Evolutionary conservation across 192 early-diverging fungal species (phyloP).

Genomic region (Linderina pennispora): DNA sequence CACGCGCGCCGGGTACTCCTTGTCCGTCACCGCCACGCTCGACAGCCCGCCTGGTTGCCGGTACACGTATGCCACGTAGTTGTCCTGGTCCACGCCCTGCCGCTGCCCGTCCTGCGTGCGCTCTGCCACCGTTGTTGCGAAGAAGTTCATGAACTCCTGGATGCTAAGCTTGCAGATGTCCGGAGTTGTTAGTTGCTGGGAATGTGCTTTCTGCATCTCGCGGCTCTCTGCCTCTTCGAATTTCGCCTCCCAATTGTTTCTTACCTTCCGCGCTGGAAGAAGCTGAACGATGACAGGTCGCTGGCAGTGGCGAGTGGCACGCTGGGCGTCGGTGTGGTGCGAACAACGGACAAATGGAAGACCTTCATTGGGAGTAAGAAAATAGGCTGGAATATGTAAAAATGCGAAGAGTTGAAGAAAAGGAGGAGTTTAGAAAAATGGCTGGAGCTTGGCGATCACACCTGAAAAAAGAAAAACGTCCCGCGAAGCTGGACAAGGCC

Average conservation of each 20-base stretch:
- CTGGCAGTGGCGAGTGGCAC: slow-evolving; percentile 55
- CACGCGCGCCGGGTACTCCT: slow-evolving; percentile 83
- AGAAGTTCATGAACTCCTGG: slow-evolving; percentile 85
- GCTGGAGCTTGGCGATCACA: neutral
- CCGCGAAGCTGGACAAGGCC: no score
- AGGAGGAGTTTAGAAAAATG: neutral
- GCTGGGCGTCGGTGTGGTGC: slow-evolving; percentile 8
- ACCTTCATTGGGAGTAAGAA: slow-evolving; percentile 15
- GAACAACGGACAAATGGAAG: slow-evolving; percentile 29
- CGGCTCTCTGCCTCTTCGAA: no score
- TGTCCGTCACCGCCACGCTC: slow-evolving; percentile 73
- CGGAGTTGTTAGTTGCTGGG: neutral
- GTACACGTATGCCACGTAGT: slow-evolving; percentile 78
- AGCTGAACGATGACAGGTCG: slow-evolving; percentile 76
- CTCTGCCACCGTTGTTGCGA: slow-evolving; percentile 77
- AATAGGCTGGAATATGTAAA: neutral
- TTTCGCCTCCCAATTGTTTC: no score
- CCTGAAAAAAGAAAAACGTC: no score
- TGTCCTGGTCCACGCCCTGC: slow-evolving; percentile 73
- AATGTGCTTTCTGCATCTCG: neutral
- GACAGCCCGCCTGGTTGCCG: slow-evolving; percentile 64
- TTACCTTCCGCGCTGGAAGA: slow-evolving; percentile 80
- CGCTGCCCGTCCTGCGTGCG: slow-evolving; percentile 74
- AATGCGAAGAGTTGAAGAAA: neutral
- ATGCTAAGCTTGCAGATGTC: slow-evolving; percentile 45